Evolutionary conservation across 1,284 basidiomycete species (phyloP).

Genomic region (Cystobasidium slooffiae): DNA sequence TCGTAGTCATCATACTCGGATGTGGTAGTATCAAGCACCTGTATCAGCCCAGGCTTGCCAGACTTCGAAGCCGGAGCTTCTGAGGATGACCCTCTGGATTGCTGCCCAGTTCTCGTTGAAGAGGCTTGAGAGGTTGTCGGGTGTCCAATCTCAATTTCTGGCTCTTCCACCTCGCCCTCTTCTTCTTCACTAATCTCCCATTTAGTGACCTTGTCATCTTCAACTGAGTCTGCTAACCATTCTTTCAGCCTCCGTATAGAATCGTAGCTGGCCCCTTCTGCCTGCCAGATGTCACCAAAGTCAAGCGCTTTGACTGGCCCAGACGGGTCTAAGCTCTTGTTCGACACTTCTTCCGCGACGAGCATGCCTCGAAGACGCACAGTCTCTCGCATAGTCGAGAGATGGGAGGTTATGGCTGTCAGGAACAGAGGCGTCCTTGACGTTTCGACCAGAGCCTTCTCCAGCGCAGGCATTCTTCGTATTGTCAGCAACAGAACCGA

Average conservation of each 20-base stretch:
- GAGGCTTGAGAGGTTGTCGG: neutral
- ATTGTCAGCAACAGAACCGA: conserved; percentile 69
- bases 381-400: conserved; percentile 74
- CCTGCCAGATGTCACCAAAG: conserved; percentile 80
- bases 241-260: conserved; percentile 52
- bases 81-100: neutral
- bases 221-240: conserved; percentile 60
- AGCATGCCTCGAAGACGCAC: conserved; percentile 93
- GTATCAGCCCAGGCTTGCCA: conserved; percentile 8
- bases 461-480: conserved; percentile 65
- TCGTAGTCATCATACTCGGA: conserved; percentile 40
- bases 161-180: conserved; percentile 58
- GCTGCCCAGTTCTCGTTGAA: neutral
- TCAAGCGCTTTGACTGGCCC: conserved; percentile 66
- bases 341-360: conserved; percentile 71
- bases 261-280: conserved; percentile 67
- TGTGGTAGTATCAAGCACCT: neutral
- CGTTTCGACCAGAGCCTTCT: conserved; percentile 57
- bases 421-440: conserved; percentile 69
- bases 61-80: neutral
- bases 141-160: neutral
- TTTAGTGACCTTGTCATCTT: conserved; percentile 63
- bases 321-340: conserved; percentile 54
- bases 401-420: conserved; percentile 72
- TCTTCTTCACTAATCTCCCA: conserved; percentile 61